Conservation (phyloP, 2,329 filamentous ascomycete genomes). For the Epichloe uncinata region DNA sequence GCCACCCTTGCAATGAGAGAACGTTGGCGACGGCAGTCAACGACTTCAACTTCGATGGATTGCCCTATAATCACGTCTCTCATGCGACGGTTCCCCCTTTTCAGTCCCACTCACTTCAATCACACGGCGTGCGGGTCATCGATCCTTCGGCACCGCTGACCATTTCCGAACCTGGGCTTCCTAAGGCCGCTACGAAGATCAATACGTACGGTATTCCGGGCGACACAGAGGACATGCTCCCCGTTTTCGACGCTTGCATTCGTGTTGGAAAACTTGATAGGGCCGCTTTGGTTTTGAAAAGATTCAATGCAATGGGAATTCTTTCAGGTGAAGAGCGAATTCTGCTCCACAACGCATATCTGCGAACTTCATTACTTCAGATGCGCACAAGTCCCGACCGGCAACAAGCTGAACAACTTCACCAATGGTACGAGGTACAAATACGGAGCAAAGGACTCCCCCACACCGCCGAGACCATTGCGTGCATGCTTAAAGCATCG, state of each 20-base stretch:
- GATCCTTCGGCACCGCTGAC: conserved; percentile 31
- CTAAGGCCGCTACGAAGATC: conserved; percentile 19
- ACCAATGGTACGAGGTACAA: conserved; percentile 75
- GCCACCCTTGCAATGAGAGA: conserved; percentile 14
- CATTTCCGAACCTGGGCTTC: conserved; percentile 23
- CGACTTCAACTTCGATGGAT: conserved; percentile 19
- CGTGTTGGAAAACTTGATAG: conserved; percentile 67
- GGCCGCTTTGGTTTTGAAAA: conserved; percentile 58
- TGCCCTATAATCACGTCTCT: conserved; percentile 15
- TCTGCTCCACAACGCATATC: conserved; percentile 61
- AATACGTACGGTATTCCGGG: conserved; percentile 39
- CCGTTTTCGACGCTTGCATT: conserved; percentile 74
- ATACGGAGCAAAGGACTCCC: conserved; percentile 42
- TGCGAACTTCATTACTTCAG: conserved; percentile 51
- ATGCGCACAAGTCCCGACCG: conserved; percentile 42
- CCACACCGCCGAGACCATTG: conserved; percentile 45
- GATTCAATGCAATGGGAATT: conserved; percentile 39
- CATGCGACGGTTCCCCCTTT: conserved; percentile 16
- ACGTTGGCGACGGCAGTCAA: conserved; percentile 29
- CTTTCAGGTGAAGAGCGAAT: conserved; percentile 46
- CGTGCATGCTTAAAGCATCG: conserved; percentile 52
- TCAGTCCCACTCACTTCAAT: conserved; percentile 11
- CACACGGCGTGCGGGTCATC: conserved; percentile 29
- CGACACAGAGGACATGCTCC: conserved; percentile 59
- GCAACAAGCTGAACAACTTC: conserved; percentile 47